Percentiles rank a stretch among this genome's conserved stretches.
phyloP scores from a whole-genome alignment of 2,329 filamentous ascomycete species.

The Penicillium janthinellum region DNA sequence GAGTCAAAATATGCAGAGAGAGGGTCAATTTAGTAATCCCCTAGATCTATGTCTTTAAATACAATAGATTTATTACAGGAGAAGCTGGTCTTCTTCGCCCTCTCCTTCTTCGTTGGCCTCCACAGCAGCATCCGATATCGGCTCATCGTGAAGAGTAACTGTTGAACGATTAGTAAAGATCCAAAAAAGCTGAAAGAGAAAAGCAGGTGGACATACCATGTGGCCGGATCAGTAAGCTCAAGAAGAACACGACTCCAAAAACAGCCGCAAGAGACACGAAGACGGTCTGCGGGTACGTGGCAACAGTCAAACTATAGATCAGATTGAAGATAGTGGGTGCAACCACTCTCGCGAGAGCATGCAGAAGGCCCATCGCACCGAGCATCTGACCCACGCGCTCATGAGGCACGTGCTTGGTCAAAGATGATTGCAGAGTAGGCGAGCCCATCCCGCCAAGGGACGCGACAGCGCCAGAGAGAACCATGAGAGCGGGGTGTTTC shows the following conservation, averaged over 20 bases:
- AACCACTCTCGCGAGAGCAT: slow-evolving; percentile 76
- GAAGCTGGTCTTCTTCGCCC: slow-evolving; percentile 18
- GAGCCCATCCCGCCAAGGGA: slow-evolving; percentile 81
- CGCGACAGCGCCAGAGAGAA: slow-evolving; percentile 70
- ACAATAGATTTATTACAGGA: slow-evolving; percentile 1
- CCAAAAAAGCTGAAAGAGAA: background rate
- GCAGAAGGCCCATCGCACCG: slow-evolving; percentile 81
- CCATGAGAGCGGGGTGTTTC: slow-evolving; percentile 64
- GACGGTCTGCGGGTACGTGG: slow-evolving; percentile 74
- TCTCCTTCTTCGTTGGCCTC: slow-evolving; percentile 29
- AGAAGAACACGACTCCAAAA: slow-evolving; percentile 67
- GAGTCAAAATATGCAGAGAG: no score
- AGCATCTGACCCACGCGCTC: slow-evolving; percentile 84
- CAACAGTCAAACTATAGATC: slow-evolving; percentile 81
- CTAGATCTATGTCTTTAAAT: background rate
- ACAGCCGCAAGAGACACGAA: slow-evolving; percentile 72
- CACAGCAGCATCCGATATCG: slow-evolving; percentile 8
- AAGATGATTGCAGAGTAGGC: slow-evolving; percentile 77
- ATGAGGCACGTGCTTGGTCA: slow-evolving; percentile 88
- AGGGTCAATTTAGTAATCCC: no score
- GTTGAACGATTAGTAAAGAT: slow-evolving; percentile 12
- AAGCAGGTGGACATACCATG: slow-evolving; percentile 61
- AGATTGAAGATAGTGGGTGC: slow-evolving; percentile 82
- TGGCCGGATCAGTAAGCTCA: slow-evolving; percentile 71
- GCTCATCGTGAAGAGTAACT: slow-evolving; percentile 25